Evolutionary conservation across 495 filamentous ascomycete genomes (phyloP).

Genomic region (Hypoxylon fuscum): DNA sequence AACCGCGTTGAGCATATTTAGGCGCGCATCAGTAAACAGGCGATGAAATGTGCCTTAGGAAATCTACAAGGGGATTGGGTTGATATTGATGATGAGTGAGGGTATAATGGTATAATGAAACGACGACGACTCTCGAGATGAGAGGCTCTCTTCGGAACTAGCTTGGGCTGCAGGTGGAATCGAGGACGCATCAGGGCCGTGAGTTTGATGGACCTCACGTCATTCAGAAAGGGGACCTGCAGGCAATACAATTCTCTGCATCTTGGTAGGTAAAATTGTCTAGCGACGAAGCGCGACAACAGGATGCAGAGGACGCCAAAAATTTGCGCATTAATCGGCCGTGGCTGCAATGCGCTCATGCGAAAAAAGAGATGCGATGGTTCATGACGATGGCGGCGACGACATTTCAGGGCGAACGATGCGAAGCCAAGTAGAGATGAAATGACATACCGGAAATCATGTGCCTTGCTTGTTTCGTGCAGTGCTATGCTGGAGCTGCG

Average conservation of each 20-base stretch:
- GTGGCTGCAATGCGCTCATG: slow-evolving; percentile 4
- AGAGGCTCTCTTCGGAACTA: slow-evolving; percentile 12
- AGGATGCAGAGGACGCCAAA: slow-evolving; percentile 20
- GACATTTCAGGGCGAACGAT: slow-evolving; percentile 9
- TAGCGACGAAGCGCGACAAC: not conserved
- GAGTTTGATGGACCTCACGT: slow-evolving; percentile 13
- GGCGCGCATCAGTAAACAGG: not conserved
- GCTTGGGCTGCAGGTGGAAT: slow-evolving; percentile 11
- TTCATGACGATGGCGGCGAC: slow-evolving; percentile 12
- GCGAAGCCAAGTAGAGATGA: slow-evolving; percentile 6
- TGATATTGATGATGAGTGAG: slow-evolving; percentile 12
- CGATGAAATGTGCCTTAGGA: not conserved
- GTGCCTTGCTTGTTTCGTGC: slow-evolving; percentile 46
- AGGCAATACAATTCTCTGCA: slow-evolving; percentile 10
- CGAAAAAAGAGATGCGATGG: slow-evolving; percentile 10
- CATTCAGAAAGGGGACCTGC: slow-evolving; percentile 15
- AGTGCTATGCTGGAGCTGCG: slow-evolving; percentile 32
- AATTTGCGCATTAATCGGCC: slow-evolving; percentile 15
- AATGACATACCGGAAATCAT: slow-evolving; percentile 44
- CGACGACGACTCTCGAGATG: not conserved
- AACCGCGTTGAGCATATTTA: not conserved
- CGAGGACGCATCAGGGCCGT: slow-evolving; percentile 5
- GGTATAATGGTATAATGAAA: slow-evolving; percentile 13
- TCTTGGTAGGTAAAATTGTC: not conserved
- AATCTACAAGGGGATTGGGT: slow-evolving; percentile 9